These are phyloP conservation scores for Globisporangium megalacanthum DNA, from an alignment of 352 stramenopile species.

Conservation along the genomic window DNA sequence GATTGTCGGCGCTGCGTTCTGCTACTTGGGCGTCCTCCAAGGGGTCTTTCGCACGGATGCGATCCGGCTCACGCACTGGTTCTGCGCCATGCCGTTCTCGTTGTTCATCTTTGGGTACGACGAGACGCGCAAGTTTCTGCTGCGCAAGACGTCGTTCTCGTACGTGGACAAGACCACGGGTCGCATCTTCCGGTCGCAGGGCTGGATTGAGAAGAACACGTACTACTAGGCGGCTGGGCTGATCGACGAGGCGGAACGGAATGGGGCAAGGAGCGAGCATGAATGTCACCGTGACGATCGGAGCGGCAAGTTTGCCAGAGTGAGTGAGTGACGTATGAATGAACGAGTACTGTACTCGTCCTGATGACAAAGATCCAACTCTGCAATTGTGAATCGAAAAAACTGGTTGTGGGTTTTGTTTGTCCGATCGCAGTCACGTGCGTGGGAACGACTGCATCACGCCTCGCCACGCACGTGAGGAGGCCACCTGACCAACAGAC, in stretches of 20 bases:
- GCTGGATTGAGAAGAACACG: constrained; percentile 88
- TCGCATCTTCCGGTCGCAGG: constrained; percentile 76
- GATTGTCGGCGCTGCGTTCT: constrained; percentile 76
- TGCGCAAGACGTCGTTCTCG: constrained; percentile 70
- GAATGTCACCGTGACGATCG: too few relatives aligned
- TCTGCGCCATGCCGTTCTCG: constrained; percentile 85
- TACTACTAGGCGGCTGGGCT: constrained; percentile 80
- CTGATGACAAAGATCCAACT: too few relatives aligned
- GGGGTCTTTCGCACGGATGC: constrained; percentile 79
- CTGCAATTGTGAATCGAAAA: too few relatives aligned
- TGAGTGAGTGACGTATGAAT: too few relatives aligned
- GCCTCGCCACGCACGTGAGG: too few relatives aligned
- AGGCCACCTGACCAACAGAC: too few relatives aligned
- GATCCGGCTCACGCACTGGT: constrained; percentile 88
- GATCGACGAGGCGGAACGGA: constrained; percentile 32
- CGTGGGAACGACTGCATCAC: too few relatives aligned
- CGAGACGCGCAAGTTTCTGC: constrained; percentile 88
- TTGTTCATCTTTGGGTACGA: constrained; percentile 88
- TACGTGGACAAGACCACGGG: constrained; percentile 69
- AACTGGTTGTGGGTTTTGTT: too few relatives aligned
- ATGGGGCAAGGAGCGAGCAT: too few relatives aligned
- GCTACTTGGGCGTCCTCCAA: constrained; percentile 83
- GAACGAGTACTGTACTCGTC: too few relatives aligned
- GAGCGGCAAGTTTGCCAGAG: too few relatives aligned
- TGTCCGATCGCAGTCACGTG: too few relatives aligned